phyloP scores from a whole-genome alignment of 1,139 yeast genomes.

The Candida gigantensis region DNA sequence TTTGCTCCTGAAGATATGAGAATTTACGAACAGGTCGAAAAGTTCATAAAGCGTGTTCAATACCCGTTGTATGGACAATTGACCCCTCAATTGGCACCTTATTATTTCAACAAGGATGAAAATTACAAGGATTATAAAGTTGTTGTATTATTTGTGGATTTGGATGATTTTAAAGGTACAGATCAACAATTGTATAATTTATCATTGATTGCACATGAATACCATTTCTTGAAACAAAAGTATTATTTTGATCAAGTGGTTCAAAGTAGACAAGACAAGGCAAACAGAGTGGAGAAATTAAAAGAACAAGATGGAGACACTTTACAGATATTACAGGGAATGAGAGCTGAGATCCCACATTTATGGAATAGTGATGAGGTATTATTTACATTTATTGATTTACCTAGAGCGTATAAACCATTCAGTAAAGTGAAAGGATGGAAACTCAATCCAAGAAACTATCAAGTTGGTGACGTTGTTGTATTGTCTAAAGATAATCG shows the following conservation, averaged over 20 bases:
- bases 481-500: constrained; percentile 33
- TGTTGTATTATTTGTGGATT: constrained; percentile 55
- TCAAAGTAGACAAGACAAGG: constrained; percentile 43
- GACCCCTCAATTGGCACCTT: constrained; percentile 36
- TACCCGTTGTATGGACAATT: constrained; percentile 56
- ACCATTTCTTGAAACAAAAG: constrained; percentile 46
- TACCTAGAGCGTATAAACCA: constrained; percentile 31
- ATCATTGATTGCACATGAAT: constrained; percentile 55
- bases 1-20: constrained; percentile 66
- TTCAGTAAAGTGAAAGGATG: constrained; percentile 42
- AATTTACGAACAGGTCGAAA: constrained; percentile 43
- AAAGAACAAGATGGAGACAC: constrained; percentile 45
- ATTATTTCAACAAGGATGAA: constrained; percentile 33
- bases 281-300: constrained; percentile 40
- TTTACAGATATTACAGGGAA: constrained; percentile 40
- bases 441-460: constrained; percentile 35
- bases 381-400: constrained; percentile 54
- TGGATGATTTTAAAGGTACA: constrained; percentile 36
- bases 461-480: constrained; percentile 46
- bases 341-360: constrained; percentile 53
- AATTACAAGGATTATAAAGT: constrained; percentile 39
- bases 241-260: constrained; percentile 43
- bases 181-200: constrained; percentile 43
- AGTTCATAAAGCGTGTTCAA: constrained; percentile 49
- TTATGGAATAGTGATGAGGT: constrained; percentile 44